phyloP scores from a whole-genome alignment of 106 monocot genomes.

The Triglochin maritima region DNA sequence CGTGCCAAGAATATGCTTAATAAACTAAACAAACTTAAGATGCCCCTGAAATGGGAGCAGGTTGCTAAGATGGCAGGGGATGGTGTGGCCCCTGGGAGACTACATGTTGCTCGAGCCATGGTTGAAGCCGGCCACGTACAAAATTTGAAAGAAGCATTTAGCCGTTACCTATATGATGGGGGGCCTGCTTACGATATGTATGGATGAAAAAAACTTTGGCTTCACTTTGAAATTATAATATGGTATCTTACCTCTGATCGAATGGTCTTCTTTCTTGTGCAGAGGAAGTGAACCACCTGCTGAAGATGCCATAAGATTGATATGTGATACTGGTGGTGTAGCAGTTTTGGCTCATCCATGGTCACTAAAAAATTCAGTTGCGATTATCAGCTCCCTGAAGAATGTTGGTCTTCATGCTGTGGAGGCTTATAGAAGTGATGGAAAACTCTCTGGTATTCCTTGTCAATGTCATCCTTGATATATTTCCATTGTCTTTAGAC shows the following conservation, averaged over 20 bases:
- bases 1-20: slow-evolving; percentile 77
- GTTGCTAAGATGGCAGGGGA: slow-evolving; percentile 69
- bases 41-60: slow-evolving; percentile 82
- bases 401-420: slow-evolving; percentile 73
- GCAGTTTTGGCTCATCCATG: slow-evolving; percentile 91
- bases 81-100: slow-evolving; percentile 90
- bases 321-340: slow-evolving; percentile 63
- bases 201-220: background rate
- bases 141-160: slow-evolving; percentile 74
- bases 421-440: slow-evolving; percentile 83
- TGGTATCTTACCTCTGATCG: background rate
- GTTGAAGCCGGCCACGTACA: slow-evolving; percentile 85
- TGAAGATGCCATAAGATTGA: slow-evolving; percentile 62
- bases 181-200: slow-evolving; percentile 89
- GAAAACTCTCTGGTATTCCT: slow-evolving; percentile 62
- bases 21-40: slow-evolving; percentile 57
- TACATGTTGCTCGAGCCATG: slow-evolving; percentile 92
- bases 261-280: slow-evolving; percentile 10
- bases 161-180: slow-evolving; percentile 72
- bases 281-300: slow-evolving; percentile 76
- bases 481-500: background rate
- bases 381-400: slow-evolving; percentile 58
- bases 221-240: background rate
- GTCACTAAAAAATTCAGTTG: slow-evolving; percentile 66
- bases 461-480: background rate